These are phyloP conservation scores for Kuraishia ogatae DNA, from an alignment of 805 yeast genomes.

Conservation along the genomic window DNA sequence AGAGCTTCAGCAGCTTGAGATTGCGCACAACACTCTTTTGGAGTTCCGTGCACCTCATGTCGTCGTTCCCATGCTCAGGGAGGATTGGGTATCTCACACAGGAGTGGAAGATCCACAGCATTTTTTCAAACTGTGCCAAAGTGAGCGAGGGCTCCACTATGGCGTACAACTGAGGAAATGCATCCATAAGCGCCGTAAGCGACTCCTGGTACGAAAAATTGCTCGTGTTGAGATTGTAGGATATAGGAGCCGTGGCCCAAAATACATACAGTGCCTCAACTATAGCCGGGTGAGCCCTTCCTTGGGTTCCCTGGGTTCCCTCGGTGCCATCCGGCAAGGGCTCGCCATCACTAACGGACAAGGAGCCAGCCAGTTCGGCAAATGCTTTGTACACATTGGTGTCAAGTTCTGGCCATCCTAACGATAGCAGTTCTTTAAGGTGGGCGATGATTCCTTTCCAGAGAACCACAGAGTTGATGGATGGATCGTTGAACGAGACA, in stretches of 20 bases:
- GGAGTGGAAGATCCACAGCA: slow-evolving; percentile 52
- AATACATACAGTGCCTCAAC: slow-evolving; percentile 35
- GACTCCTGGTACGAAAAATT: slow-evolving; percentile 47
- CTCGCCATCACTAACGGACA: slow-evolving; percentile 13
- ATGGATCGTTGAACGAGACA: slow-evolving; percentile 18
- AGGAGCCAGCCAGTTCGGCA: slow-evolving; percentile 32
- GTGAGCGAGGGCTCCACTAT: slow-evolving; percentile 25
- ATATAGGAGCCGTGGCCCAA: slow-evolving; percentile 37
- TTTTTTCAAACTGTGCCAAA: slow-evolving; percentile 30
- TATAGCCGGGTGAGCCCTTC: slow-evolving; percentile 16
- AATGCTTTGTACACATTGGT: slow-evolving; percentile 47
- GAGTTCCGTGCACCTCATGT: slow-evolving; percentile 46
- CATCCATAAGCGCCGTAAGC: slow-evolving; percentile 42
- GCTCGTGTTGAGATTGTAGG: slow-evolving; percentile 29
- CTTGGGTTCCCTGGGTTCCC: too few species aligned
- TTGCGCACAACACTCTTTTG: slow-evolving; percentile 52
- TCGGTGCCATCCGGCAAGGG: too few species aligned
- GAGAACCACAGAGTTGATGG: slow-evolving; percentile 15
- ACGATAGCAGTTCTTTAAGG: slow-evolving; percentile 29
- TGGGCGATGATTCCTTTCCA: slow-evolving; percentile 55
- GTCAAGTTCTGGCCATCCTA: slow-evolving; percentile 41
- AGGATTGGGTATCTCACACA: slow-evolving; percentile 69
- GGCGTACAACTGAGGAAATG: slow-evolving; percentile 40
- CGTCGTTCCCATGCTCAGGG: slow-evolving; percentile 49
- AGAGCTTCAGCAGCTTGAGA: slow-evolving; percentile 22